Evolutionary conservation across 768 basidiomycete species (phyloP), one percentile per base, ranked within the genome.

Genomic region (Xerocomellus chrysenteron): DNA sequence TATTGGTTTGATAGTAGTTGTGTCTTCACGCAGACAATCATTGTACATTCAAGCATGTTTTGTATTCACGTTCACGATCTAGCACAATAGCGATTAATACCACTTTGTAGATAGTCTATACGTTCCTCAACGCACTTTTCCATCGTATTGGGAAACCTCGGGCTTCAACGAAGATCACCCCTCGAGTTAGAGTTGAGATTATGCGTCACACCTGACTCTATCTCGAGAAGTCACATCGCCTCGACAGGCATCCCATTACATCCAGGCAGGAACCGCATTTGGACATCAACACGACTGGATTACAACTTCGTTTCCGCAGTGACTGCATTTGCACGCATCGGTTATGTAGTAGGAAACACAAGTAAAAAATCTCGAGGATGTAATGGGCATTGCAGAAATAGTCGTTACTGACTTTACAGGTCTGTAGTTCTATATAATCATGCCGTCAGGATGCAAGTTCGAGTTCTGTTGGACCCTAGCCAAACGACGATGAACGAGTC

Each of bases 401-500:
- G 7, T 26, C 14, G 33, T 36, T 8, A 10, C 8, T n/a, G 40
- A 46, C 39, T n/a, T 35, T n/a, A 30, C 14, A 35, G 16, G 16
- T 28, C 19, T 11, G 17, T 28, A 14, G 13, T 36, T 52, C 52
- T 66, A 70, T 55, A 72, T 55, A 4, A 54, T 50, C 69, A 70
- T 72, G 35, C 54, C 37, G 17, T 68, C 66, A 4, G 54, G 55
- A 50, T 56, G 56, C 37, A 56, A 26, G 24, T 40, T 32, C 21
- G 55, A 37, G 28, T 33, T 33, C 5, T 47, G 59, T 44, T 52
- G 62, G 7, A 30, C 32, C 37, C 45, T 50, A 21, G 46, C 35
- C 51, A 72, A 52, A 47, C 64, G 69, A 17, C 61, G 66, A 35
- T 64, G 57, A 28, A 70, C 58, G 24, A 70, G 70, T 44, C 69